Conservation (phyloP, 73 alveolate genomes). For the Paramecium primaurelia region DNA sequence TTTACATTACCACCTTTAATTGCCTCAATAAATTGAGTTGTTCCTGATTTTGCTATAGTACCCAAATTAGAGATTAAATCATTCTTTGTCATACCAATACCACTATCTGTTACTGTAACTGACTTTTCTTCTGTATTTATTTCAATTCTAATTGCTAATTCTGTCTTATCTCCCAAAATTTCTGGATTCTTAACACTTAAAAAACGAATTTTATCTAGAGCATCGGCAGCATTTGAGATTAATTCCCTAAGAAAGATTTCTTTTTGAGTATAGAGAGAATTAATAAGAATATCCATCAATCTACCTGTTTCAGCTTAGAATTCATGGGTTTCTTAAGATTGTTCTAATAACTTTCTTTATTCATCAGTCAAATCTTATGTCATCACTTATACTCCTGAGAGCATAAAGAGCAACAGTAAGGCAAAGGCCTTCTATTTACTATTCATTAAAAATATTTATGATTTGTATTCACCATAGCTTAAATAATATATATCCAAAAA, state of each 20-base stretch:
- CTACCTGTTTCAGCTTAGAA: constrained; percentile 98
- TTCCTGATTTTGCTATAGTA: constrained; percentile 99
- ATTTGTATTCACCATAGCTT: not conserved
- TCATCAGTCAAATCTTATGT: constrained; percentile 30
- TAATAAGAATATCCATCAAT: constrained; percentile 97
- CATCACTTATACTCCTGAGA: not conserved
- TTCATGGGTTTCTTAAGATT: constrained; percentile 65
- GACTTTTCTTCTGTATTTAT: constrained; percentile 94
- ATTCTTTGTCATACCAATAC: constrained; percentile 99
- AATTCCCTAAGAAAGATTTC: constrained; percentile 97
- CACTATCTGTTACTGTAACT: constrained; percentile 93
- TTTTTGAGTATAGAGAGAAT: constrained; percentile 97
- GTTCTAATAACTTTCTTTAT: constrained; percentile 36
- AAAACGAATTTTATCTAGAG: constrained; percentile 97
- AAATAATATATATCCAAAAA: not conserved
- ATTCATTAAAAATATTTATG: not conserved
- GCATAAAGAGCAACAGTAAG: not conserved
- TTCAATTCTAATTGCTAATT: constrained; percentile 93
- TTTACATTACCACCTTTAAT: constrained; percentile 86
- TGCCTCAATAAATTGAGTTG: constrained; percentile 98
- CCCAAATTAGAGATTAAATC: constrained; percentile 97
- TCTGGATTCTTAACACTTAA: constrained; percentile 89
- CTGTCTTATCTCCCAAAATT: constrained; percentile 78
- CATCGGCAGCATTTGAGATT: constrained; percentile 99
- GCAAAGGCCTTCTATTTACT: not conserved